Evolutionary conservation across 805 yeast genomes (phyloP), one percentile per base, ranked within the genome.

Genomic region (Candida glaebosa): DNA sequence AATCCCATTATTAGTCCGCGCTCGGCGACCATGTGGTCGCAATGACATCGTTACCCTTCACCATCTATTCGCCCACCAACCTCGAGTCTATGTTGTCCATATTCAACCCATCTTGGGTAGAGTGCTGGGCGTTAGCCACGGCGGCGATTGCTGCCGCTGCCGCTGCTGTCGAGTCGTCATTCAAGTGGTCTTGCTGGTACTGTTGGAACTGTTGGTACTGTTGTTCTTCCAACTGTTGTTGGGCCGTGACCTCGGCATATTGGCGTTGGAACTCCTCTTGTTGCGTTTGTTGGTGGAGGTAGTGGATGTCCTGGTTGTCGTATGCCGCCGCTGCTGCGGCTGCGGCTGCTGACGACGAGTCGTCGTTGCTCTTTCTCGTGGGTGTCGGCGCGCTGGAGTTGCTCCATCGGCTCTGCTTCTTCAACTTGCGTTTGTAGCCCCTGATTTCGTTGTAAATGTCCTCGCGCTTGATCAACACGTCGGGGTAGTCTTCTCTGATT

Each of bases 371-470:
- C 43, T 22, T 22, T 22, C 26, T 22, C 40, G 17, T 41, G 16
- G 41, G 39, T 18, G 41, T 41, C 14, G 24, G 37, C 17, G 31
- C 41, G 15, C 22, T 34, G 7, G 18, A 22, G 18, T 36, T 34
- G 9, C 45, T 44, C 34, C 39, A 41, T 28, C 47, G 34, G 40
- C 54, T 58, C 49, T 64, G 73, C 48, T 65, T 65, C 58, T 68
- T 69, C 46, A 69, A 62, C 53, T 73, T 75, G 46, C 79, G 67
- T 54, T 76, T 76, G 58, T 75, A 69, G 15, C 79, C 79, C 41
- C 82, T 56, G 51, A 76, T 75, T 50, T 76, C 81, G 54, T 76
- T 76, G 56, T 76, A 76, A 41, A 76, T 76, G 53, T 76, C 82
- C 52, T 76, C 81, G 43, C 81, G 63, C 56, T 76, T 76, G 48